Base-by-base conservation (phyloP, 768 basidiomycete species). In the Mycena floridula region DNA sequence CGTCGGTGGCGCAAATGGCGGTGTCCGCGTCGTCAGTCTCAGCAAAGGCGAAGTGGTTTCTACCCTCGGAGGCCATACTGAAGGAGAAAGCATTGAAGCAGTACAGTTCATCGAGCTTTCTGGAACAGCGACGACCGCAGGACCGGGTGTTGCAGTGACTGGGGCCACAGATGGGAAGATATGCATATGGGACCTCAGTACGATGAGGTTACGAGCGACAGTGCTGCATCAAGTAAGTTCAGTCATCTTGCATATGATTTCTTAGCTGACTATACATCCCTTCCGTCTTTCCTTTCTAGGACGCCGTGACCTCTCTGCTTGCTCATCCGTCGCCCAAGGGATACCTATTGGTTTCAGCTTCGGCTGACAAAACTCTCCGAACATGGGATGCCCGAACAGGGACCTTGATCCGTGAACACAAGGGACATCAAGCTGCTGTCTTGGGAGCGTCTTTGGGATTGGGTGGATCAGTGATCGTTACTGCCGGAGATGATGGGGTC, bases 381-480 rank as follows among this genome's bases (percentile, higher is more conserved):
- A 94, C 93, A 11, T 98, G 94, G 95, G 95, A 99, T 60, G 82
- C 82, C 11, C 81, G 93, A 37, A 88, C 84, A 2, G 94, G 95
- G 0, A 65, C 74, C 3, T 72, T 94, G 18, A 47, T 95, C 22
- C 79, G 79, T 24, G 82, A 83, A 40, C 89, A 97, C 59, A 81
- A 74, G 20, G 95, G 94, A 2, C 94, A 98, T 54, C 74, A 69
- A 15, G 89, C 76, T 0, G 74, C 87, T 0, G 74, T 98, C 5
- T 76, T 95, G 22, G 77, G 73, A 27, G 83, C 89, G 1, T 76
- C 86, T 1, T 69, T 95, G 1, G 88, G 82, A 11, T 57, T 81
- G 37, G 69, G 75, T 21, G 88, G 88, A 1, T 75, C 76, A 0
- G 80, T 89, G 1, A 72, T 95, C 1, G 75, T 96, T 45, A 92